phyloP scores from a whole-genome alignment of 345 rosid genomes.

The Firmiana major region DNA sequence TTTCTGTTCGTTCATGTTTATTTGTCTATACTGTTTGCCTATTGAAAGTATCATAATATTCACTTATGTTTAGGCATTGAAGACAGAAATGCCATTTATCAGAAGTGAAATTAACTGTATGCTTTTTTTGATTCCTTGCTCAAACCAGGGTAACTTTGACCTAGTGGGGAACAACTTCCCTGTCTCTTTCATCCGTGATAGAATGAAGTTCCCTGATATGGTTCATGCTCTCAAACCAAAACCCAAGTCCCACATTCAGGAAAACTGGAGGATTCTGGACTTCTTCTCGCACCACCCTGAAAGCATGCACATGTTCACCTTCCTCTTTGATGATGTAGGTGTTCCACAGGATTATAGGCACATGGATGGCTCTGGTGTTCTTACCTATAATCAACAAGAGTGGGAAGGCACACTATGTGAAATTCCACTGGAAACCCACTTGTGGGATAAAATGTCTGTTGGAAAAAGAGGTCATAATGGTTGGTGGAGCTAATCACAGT shows the following conservation, averaged over 20 bases:
- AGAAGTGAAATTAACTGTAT: not conserved
- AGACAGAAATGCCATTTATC: not conserved
- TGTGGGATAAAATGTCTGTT: constrained; percentile 73
- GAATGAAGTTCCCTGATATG: constrained; percentile 94
- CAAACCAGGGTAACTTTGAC: not conserved
- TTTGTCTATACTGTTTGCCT: too few species aligned
- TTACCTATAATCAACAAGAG: constrained; percentile 85
- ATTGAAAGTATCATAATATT: too few species aligned
- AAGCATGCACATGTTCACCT: constrained; percentile 82
- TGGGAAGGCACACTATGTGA: constrained; percentile 73
- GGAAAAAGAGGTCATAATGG: constrained; percentile 82
- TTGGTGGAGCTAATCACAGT: constrained; percentile 95
- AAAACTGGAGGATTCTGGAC: constrained; percentile 91
- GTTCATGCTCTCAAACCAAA: constrained; percentile 93
- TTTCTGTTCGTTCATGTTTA: too few species aligned
- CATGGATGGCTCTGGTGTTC: constrained; percentile 90
- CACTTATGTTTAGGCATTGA: not conserved
- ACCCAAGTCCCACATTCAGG: constrained; percentile 93
- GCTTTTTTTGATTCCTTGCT: not conserved
- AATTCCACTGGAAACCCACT: constrained; percentile 97
- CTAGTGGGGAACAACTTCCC: constrained; percentile 98
- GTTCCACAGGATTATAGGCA: constrained; percentile 91
- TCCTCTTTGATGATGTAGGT: constrained; percentile 86
- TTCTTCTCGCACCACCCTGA: constrained; percentile 96
- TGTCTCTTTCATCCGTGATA: constrained; percentile 90